Base-by-base conservation (phyloP, 2,329 filamentous ascomycete species). In the Thielaviopsis euricoi region DNA sequence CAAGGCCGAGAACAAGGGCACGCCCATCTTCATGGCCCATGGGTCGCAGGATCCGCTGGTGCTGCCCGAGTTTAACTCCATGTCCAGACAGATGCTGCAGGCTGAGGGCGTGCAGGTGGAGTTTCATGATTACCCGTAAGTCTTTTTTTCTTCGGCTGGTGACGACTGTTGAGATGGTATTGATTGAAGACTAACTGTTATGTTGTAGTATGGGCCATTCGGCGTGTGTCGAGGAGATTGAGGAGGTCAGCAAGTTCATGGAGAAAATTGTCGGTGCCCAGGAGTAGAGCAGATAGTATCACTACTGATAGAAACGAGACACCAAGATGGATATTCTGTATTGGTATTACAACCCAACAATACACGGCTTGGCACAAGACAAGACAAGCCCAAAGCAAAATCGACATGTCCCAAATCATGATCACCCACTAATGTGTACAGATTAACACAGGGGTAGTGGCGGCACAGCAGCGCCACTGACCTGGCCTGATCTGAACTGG, bases 21-120 rank as follows among this genome's bases (percentile, higher is more conserved):
- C 89, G 1, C 86, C 87, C 1, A 82, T 97, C 62, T 87, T 93
- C 70, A 86, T 96, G 83, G 89, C 80, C 13, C 93, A 97, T 65
- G 93, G 93, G n/a, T 79, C 83, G 61, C 72, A 71, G 0, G 91
- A 98, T 69, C 77, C 77, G 15, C 73, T 95, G 2, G 86, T 96
- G 9, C 77, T 76, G 63, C 78, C 82, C 50, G 72, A 78, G 58
- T 85, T 86, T 70, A 91, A 87, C 15, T 71, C 80, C 67, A 68
- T 75, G 70, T 89, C 86, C 23, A 80, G 78, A 2, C 76, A 87
- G 48, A 68, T 77, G 60, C 71, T 97, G 55, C 83, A 81, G 69
- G 77, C 79, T 46, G 71, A 84, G 69, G 88, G 87, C 0, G 85
- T 83, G 68, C 76, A 85, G 58, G 85, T 93, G 5, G 79, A 84